These are phyloP conservation scores for Prosopis cineraria DNA, from an alignment of 306 rosid species.

Conservation along the genomic window DNA sequence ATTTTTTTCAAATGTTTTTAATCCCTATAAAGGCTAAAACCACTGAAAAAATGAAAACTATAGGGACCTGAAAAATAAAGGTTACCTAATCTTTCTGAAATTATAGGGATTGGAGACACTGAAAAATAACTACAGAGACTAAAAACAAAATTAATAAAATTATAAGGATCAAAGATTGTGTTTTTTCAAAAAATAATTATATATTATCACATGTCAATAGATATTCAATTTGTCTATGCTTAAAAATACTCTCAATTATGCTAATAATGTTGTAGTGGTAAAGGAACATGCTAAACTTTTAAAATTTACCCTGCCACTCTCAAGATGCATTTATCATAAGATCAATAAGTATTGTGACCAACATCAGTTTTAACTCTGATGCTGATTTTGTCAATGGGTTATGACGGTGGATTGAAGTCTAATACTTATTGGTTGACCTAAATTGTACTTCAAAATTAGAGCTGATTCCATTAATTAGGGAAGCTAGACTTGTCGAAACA, in stretches of 20 bases:
- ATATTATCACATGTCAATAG: not conserved
- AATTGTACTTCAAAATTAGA: not conserved
- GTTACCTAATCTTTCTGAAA: no score
- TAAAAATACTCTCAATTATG: not conserved
- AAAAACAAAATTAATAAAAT: no score
- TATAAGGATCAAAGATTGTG: no score
- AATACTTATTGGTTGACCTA: not conserved
- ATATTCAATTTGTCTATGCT: not conserved
- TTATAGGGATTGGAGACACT: no score
- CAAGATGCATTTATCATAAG: slow-evolving; percentile 3
- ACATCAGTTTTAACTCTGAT: slow-evolving; percentile 5
- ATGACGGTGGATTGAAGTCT: not conserved
- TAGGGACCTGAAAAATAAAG: no score
- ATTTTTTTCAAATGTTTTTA: no score
- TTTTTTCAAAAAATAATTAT: no score
- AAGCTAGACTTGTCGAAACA: not conserved
- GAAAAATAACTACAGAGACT: no score
- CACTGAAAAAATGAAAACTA: no score
- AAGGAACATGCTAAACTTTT: not conserved
- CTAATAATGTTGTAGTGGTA: not conserved
- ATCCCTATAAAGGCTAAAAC: no score
- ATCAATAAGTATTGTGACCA: slow-evolving; percentile 26
- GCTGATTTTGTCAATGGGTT: not conserved
- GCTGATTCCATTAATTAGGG: not conserved
- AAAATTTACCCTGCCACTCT: slow-evolving; percentile 8